phyloP scores from a whole-genome alignment of 345 rosid species.

The Sonneratia caseolaris region DNA sequence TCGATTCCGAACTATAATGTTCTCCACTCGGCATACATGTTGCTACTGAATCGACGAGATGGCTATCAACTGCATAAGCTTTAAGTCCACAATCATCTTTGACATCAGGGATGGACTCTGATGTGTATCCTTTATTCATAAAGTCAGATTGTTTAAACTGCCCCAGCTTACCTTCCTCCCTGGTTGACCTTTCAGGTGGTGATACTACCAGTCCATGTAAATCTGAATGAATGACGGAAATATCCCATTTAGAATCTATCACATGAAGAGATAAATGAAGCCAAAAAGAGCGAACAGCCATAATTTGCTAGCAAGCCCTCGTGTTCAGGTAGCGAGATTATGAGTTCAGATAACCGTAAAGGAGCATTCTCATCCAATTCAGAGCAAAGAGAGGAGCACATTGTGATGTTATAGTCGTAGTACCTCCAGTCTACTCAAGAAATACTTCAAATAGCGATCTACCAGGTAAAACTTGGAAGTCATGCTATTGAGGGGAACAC shows the following conservation, averaged over 20 bases:
- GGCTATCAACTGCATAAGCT: conserved; percentile 12
- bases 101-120: conserved; percentile 7
- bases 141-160: conserved; percentile 11
- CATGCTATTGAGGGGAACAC: neutral
- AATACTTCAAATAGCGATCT: neutral
- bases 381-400: neutral
- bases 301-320: neutral
- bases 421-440: neutral
- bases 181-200: neutral
- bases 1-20: conserved; percentile 10
- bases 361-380: neutral
- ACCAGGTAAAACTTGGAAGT: neutral
- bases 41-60: neutral
- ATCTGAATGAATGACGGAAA: neutral
- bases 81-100: conserved; percentile 16
- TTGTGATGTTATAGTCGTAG: too few relatives aligned
- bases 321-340: neutral
- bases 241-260: neutral
- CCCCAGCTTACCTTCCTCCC: conserved; percentile 4
- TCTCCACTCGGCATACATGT: too few relatives aligned
- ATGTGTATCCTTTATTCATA: conserved; percentile 10
- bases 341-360: neutral
- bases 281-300: neutral
- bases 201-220: neutral
- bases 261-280: neutral